Conservation (phyloP, 2,329 filamentous ascomycete genomes). For the Ceratocystis variospora region DNA sequence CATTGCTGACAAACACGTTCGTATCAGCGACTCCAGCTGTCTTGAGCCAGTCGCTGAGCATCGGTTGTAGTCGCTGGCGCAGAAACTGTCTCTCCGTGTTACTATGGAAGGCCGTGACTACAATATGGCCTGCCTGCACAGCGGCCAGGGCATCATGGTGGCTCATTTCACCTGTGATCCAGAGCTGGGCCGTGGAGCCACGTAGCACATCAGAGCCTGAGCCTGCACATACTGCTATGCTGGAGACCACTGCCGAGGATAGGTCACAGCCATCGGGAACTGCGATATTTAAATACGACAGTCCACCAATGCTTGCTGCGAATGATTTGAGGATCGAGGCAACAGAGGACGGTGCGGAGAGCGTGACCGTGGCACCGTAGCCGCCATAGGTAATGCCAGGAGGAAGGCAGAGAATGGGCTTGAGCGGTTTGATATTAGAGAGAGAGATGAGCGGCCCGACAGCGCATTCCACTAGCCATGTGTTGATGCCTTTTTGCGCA, state of each 20-base stretch:
- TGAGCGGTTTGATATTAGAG: slow-evolving; percentile 26
- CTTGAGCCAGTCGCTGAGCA: slow-evolving; percentile 46
- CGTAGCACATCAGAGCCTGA: slow-evolving; percentile 68
- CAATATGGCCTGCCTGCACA: slow-evolving; percentile 67
- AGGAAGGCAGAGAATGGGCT: slow-evolving; percentile 33
- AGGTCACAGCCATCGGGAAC: slow-evolving; percentile 36
- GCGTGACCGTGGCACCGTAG: slow-evolving; percentile 38
- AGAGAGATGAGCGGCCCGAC: slow-evolving; percentile 34
- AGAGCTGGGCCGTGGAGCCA: slow-evolving; percentile 56
- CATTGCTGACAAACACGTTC: slow-evolving; percentile 59
- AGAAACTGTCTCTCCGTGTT: slow-evolving; percentile 85
- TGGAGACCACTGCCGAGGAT: slow-evolving; percentile 37
- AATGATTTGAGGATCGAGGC: slow-evolving; percentile 37
- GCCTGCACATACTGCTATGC: slow-evolving; percentile 78
- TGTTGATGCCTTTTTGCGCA: slow-evolving; percentile 69
- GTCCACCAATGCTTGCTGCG: slow-evolving; percentile 53
- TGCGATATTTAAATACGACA: slow-evolving; percentile 39
- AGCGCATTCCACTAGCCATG: slow-evolving; percentile 85
- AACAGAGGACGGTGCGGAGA: slow-evolving; percentile 30
- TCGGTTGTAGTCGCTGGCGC: slow-evolving; percentile 51
- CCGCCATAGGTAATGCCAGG: slow-evolving; percentile 35
- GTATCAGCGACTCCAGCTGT: slow-evolving; percentile 36
- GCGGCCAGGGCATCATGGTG: slow-evolving; percentile 85
- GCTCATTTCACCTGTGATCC: slow-evolving; percentile 85
- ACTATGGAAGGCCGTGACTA: slow-evolving; percentile 79